These are phyloP conservation scores for Penicillium thymicola DNA, from an alignment of 2,329 filamentous ascomycete species.

Conservation along the genomic window DNA sequence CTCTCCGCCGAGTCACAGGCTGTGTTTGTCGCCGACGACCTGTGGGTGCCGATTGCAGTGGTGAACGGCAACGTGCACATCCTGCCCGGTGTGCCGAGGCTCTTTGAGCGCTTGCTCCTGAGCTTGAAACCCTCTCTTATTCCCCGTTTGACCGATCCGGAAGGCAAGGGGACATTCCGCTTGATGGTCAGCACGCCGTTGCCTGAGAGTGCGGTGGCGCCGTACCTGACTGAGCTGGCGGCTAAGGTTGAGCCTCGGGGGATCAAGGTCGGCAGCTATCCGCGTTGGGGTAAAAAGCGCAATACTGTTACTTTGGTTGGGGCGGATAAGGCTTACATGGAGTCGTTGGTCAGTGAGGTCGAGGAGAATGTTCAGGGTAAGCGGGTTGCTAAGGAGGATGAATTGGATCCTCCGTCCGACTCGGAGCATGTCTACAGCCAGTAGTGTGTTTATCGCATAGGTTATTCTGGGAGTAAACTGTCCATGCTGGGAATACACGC, in stretches of 20 bases:
- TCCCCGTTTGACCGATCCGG: conserved; percentile 71
- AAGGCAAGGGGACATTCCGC: conserved; percentile 74
- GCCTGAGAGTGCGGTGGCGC: conserved; percentile 79
- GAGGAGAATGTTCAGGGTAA: conserved; percentile 71
- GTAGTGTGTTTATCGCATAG: conserved; percentile 6
- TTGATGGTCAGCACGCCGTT: conserved; percentile 84
- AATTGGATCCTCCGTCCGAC: conserved; percentile 55
- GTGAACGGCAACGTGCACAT: conserved; percentile 95
- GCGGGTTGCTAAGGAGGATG: conserved; percentile 67
- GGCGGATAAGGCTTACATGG: conserved; percentile 71
- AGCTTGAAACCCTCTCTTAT: conserved; percentile 69
- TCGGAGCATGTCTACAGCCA: conserved; percentile 24
- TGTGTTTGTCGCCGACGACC: conserved; percentile 71
- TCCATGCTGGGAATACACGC: background rate
- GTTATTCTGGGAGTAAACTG: background rate
- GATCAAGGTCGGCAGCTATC: conserved; percentile 94
- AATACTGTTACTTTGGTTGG: conserved; percentile 90
- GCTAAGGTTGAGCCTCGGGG: conserved; percentile 68
- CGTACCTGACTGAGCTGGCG: conserved; percentile 77
- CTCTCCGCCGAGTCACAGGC: conserved; percentile 67
- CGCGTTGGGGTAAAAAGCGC: conserved; percentile 78
- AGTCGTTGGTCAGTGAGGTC: conserved; percentile 74
- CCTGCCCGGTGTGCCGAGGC: conserved; percentile 78
- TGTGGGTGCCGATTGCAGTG: conserved; percentile 87
- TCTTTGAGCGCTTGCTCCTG: conserved; percentile 77